Evolutionary conservation across 1,284 basidiomycete species (phyloP), one percentile per base, ranked within the genome.

Genomic region (Psilocybe mexicana): DNA sequence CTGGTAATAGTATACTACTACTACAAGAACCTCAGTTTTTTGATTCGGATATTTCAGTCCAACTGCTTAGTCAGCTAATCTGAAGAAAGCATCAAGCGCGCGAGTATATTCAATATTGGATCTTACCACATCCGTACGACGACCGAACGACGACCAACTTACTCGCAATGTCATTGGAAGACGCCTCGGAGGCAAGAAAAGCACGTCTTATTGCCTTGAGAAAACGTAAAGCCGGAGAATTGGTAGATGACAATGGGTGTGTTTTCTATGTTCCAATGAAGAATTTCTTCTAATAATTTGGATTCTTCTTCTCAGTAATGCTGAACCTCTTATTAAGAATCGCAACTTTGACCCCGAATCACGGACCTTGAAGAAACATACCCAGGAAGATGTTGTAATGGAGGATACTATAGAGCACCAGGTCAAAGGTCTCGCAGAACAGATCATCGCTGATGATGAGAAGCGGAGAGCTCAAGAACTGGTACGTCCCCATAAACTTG

Each of bases 321-420:
- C 61, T 50, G 81, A 81, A 59, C 78, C 87, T 30, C 76, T 93
- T 57, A 79, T 96, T 58, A 87, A 87, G 67, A 85, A 81, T 65
- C 84, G 94, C 45, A 94, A 94, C 67, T 96, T 92, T 72, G 93
- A 96, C 72, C 92, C 92, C 4, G 85, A 87, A 61, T 89, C 90
- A 3, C 84, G 92, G 49, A 86, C 91, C 60, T 70, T 92, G 59
- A 85, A 85, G 67, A 93, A 91, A 70, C 84, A 79, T 63, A 74
- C 73, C 11, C 71, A 69, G 38, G 81, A 82, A 49, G 81, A 82
- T 61, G 79, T 76, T 8, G 83, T 83, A 47, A 81, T 85, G 67
- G 83, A 90, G 64, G 92, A 95, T 64, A 98, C 96, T 0, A 86
- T 98, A 4, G 96, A 98, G 76, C 88, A 87, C 66, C 80, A 88